Percentiles rank a stretch among this genome's conserved stretches.
Evolutionary conservation across 805 yeast genomes (phyloP).

Genomic region (Saccharomyces kudriavzevii): DNA sequence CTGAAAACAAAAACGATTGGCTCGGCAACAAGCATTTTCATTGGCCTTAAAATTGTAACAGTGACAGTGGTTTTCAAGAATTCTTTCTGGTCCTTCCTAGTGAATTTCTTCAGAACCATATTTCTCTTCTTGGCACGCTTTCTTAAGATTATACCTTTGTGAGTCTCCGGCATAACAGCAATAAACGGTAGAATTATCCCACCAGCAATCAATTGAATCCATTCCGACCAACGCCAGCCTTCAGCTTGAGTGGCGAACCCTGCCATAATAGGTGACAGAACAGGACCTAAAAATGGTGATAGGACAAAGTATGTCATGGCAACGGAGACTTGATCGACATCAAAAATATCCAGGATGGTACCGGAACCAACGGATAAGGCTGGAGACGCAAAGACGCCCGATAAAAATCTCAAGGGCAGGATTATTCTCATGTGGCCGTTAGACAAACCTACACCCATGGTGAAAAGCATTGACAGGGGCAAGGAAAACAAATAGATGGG

Average conservation of each 20-base stretch:
- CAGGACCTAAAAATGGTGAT: slow-evolving; percentile 77
- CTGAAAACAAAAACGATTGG: slow-evolving; percentile 69
- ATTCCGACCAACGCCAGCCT: slow-evolving; percentile 65
- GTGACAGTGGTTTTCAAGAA: slow-evolving; percentile 40
- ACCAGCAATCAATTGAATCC: slow-evolving; percentile 65
- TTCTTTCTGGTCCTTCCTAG: slow-evolving; percentile 28
- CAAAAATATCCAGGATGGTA: slow-evolving; percentile 71
- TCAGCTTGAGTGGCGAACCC: slow-evolving; percentile 54
- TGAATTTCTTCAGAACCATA: slow-evolving; percentile 35
- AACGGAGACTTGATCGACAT: slow-evolving; percentile 51
- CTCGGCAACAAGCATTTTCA: slow-evolving; percentile 60
- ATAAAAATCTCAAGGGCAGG: slow-evolving; percentile 61
- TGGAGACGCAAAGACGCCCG: slow-evolving; percentile 73
- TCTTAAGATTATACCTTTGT: slow-evolving; percentile 55
- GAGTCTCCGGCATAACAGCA: slow-evolving; percentile 55
- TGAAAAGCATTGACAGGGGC: slow-evolving; percentile 61
- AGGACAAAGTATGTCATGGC: slow-evolving; percentile 76
- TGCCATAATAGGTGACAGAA: slow-evolving; percentile 66
- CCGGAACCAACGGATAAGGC: slow-evolving; percentile 83
- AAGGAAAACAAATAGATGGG: slow-evolving; percentile 50
- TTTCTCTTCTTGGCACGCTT: slow-evolving; percentile 56
- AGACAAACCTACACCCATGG: slow-evolving; percentile 66
- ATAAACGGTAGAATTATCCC: slow-evolving; percentile 44
- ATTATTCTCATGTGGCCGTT: slow-evolving; percentile 48
- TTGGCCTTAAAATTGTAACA: slow-evolving; percentile 51